Percentiles rank a stretch among this genome's conserved stretches.
These are phyloP conservation scores for Rhynchospora pubera DNA, from an alignment of 176 grass and related monocot genomes.

Conservation along the genomic window DNA sequence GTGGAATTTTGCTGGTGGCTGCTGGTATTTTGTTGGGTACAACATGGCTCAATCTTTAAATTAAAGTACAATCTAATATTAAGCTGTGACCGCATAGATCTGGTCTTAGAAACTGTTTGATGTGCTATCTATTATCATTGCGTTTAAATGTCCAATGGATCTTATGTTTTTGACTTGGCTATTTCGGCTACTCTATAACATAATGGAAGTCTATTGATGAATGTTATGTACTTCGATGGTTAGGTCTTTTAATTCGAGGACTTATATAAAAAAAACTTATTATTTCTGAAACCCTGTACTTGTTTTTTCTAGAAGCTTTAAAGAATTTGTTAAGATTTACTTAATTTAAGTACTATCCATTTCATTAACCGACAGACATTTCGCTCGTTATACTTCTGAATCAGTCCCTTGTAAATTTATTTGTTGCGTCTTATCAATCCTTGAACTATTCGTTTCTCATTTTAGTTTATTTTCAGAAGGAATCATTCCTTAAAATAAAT, in stretches of 20 bases:
- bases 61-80: neutral
- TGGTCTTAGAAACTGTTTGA: neutral
- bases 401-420: slow-evolving; percentile 6
- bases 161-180: neutral
- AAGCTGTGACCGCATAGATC: neutral
- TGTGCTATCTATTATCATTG: neutral
- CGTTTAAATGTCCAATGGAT: neutral
- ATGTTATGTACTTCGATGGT: neutral
- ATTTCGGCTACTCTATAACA: neutral
- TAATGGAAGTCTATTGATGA: neutral
- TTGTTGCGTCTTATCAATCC: neutral
- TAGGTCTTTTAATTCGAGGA: neutral
- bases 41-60: neutral
- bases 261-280: neutral
- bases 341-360: neutral
- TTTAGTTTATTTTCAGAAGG: neutral
- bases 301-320: neutral
- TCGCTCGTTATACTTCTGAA: neutral
- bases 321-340: neutral
- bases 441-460: neutral
- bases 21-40: neutral
- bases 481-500: slow-evolving; percentile 15
- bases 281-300: neutral
- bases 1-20: neutral
- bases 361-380: neutral